Evolutionary conservation across 163 green algal genomes (phyloP).

Genomic region (Volvox carteri): DNA sequence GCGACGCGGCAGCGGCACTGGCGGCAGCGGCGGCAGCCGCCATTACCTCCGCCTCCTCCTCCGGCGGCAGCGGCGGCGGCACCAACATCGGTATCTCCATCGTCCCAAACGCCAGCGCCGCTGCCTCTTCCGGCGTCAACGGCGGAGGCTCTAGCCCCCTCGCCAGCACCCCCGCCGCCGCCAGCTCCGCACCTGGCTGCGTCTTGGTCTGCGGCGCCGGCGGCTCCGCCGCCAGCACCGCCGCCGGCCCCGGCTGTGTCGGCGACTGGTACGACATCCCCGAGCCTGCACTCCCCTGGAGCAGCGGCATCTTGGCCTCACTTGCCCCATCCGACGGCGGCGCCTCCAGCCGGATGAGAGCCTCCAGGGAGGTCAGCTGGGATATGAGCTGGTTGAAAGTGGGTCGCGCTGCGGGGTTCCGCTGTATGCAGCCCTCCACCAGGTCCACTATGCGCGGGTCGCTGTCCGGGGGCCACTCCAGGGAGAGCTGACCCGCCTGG

Average conservation of each 20-base stretch:
- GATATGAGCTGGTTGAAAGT: slow-evolving; percentile 48
- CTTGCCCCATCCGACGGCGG: neutral
- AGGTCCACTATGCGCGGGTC: slow-evolving; percentile 54
- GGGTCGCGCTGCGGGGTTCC: slow-evolving; percentile 24
- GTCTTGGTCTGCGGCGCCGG: neutral
- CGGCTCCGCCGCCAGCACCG: neutral
- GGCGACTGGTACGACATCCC: neutral
- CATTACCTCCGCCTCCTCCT: neutral
- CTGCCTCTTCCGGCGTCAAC: neutral
- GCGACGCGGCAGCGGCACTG: neutral
- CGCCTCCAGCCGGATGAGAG: slow-evolving; percentile 47
- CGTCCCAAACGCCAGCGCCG: neutral
- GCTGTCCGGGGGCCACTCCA: slow-evolving; percentile 53
- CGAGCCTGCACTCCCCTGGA: slow-evolving; percentile 18
- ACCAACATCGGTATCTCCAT: neutral
- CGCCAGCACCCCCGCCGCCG: neutral
- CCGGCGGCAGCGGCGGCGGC: slow-evolving; percentile 42
- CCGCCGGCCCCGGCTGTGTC: neutral
- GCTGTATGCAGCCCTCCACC: slow-evolving; percentile 50
- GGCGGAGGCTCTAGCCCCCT: neutral
- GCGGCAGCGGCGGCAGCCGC: neutral
- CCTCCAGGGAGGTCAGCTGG: slow-evolving; percentile 48
- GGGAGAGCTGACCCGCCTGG: slow-evolving; percentile 38
- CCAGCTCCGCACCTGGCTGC: neutral
- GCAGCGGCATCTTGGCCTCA: slow-evolving; percentile 35